Percentiles rank a stretch among this genome's conserved stretches.
Conservation (phyloP, 2,329 filamentous ascomycete genomes). For the Penicillium concentricum region DNA sequence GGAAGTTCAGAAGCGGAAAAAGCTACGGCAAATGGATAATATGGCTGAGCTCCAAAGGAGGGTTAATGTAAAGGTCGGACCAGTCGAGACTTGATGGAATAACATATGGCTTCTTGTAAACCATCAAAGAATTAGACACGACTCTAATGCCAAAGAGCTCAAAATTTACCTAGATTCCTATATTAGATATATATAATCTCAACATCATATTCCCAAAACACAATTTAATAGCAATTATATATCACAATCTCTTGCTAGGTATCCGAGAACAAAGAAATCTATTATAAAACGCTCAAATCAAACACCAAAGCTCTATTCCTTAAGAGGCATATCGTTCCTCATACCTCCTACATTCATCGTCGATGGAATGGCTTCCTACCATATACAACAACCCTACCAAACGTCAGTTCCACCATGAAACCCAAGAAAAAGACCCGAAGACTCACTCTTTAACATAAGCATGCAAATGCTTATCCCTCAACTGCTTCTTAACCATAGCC, state of each 20-base stretch:
- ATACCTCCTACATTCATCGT: neutral
- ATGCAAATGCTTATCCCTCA: conserved; percentile 14
- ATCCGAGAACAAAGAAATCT: neutral
- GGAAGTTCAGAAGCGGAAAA: conserved; percentile 41
- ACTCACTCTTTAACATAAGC: conserved; percentile 19
- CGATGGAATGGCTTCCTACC: conserved; percentile 1
- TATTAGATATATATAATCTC: neutral
- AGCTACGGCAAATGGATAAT: conserved; percentile 11
- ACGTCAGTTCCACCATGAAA: neutral
- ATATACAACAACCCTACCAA: conserved; percentile 5
- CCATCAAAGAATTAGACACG: neutral
- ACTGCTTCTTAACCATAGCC: conserved; percentile 14
- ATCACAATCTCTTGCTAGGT: neutral
- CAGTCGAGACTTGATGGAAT: conserved; percentile 29
- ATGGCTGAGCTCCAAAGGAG: conserved; percentile 17
- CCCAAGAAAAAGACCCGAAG: neutral
- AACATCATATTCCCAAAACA: neutral
- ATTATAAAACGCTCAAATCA: neutral
- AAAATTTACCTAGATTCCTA: neutral
- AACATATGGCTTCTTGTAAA: too few species aligned
- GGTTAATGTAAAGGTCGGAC: conserved; percentile 49
- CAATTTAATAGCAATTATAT: neutral
- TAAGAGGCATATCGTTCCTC: too few species aligned
- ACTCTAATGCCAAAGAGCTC: neutral
- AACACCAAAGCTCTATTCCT: neutral